Base-by-base conservation (phyloP, 306 rosid genomes). In the Glycine soja region DNA sequence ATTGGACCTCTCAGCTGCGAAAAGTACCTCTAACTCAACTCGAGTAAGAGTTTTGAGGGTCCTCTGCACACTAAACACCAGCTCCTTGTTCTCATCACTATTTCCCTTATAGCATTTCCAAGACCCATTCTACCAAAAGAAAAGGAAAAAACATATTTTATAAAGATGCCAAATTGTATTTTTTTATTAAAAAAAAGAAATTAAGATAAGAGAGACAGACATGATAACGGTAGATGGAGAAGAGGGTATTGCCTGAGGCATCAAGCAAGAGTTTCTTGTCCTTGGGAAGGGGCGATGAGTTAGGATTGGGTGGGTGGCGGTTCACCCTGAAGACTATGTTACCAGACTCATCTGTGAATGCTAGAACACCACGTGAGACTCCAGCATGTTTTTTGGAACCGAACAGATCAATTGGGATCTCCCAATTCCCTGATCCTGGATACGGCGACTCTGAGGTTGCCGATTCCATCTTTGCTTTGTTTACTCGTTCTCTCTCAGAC, bases 71-170 rank as follows among this genome's bases (percentile, higher is more conserved):
- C 78, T 85, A 48, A 93, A 89, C 57, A 88, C 76, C 73, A 88
- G 61, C 3, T 90, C 89, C 72, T 67, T 79, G 2, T 76, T 78
- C 50, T 43, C 79, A 71, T 76, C 81, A 3, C 61, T 81, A 3
- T 61, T 87, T 68, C 92, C 98, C 76, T 81, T 90, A 3, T 82
- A 93, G 76, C 98, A 93, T 79, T 86, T 84, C 99, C 99, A 95
- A 77, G 61, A 78, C 34, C 95, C 94, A 61, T 76, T 81, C 98
- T 95, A 86, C 70, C 72, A 80, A 83, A 12, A 16, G 9, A 4
- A 10, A 48, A 46, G 52, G 4, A 15, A 68, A 68, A 80, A 7
- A 5, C 11, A 66, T 8, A 54, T n/a, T 47, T 50, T 2, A 52
- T 32, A 7, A 77, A 64, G 46, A 24, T 3, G 30, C 1, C 12